phyloP scores from a whole-genome alignment of 352 stramenopile genomes.

The Phytophthora citrophthora region DNA sequence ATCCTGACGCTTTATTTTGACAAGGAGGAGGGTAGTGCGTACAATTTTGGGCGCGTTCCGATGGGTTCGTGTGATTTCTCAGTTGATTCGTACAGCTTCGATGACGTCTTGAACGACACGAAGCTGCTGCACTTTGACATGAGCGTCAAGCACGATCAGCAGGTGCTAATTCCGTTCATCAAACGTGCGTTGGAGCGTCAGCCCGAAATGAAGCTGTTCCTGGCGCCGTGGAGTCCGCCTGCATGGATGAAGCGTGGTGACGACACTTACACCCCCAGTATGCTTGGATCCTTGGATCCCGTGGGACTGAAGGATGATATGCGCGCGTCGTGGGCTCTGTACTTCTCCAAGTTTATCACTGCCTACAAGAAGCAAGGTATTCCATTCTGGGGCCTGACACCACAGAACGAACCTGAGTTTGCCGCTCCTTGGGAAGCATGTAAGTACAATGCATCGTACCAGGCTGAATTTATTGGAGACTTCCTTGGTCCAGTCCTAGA shows the following conservation, averaged over 20 bases:
- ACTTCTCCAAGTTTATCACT: constrained; percentile 93
- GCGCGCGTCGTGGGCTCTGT: constrained; percentile 82
- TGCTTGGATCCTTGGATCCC: constrained; percentile 63
- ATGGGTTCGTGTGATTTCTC: constrained; percentile 93
- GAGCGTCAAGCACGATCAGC: constrained; percentile 73
- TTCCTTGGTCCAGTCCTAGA: constrained; percentile 86
- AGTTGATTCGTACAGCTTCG: constrained; percentile 85
- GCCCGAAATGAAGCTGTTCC: constrained; percentile 84
- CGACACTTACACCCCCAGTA: constrained; percentile 61
- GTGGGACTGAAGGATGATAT: constrained; percentile 59
- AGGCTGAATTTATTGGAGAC: constrained; percentile 84
- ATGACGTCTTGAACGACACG: constrained; percentile 77
- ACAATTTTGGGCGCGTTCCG: constrained; percentile 89
- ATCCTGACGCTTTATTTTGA: constrained; percentile 91
- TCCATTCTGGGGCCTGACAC: constrained; percentile 88
- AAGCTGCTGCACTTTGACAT: constrained; percentile 78
- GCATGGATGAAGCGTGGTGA: constrained; percentile 85
- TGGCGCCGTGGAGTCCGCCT: constrained; percentile 89
- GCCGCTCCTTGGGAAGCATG: constrained; percentile 78
- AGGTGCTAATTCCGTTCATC: constrained; percentile 88
- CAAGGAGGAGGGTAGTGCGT: constrained; percentile 73
- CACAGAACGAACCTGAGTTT: constrained; percentile 92
- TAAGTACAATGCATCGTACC: constrained; percentile 51
- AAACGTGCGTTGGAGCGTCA: constrained; percentile 67
- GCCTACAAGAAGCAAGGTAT: constrained; percentile 90